A percentile compares a stretch with the other conserved stretches of the same genome.
Evolutionary conservation across 176 grass and related monocot genomes (phyloP).

Genomic region (Zoysia pacifica): DNA sequence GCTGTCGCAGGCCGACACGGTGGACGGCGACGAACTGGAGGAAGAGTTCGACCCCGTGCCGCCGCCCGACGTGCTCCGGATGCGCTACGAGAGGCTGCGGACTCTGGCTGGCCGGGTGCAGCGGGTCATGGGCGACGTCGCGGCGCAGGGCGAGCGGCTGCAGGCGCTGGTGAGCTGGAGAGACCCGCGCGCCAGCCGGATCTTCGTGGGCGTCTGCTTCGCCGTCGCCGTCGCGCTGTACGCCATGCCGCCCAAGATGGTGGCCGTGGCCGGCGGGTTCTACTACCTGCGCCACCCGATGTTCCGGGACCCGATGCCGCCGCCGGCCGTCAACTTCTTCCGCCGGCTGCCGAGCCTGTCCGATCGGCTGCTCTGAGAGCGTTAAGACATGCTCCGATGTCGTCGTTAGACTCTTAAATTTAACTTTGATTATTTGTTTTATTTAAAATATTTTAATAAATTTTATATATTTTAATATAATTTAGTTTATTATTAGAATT

Average conservation of each 20-base stretch:
- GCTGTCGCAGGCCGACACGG: slow-evolving; percentile 93
- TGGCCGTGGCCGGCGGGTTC: slow-evolving; percentile 89
- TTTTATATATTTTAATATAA: too few species aligned
- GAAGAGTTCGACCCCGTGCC: slow-evolving; percentile 95
- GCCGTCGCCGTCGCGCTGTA: slow-evolving; percentile 70
- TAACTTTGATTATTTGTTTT: too few species aligned
- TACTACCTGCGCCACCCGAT: slow-evolving; percentile 96
- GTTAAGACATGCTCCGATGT: too few species aligned
- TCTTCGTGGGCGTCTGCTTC: slow-evolving; percentile 91
- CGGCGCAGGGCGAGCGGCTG: slow-evolving; percentile 92
- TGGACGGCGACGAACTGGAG: slow-evolving; percentile 86
- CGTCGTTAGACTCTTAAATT: too few species aligned
- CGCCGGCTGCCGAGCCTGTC: slow-evolving; percentile 90
- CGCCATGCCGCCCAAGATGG: slow-evolving; percentile 90
- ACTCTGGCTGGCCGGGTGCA: slow-evolving; percentile 80
- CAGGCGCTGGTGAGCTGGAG: slow-evolving; percentile 98
- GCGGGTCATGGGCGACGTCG: slow-evolving; percentile 88
- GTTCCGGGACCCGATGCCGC: slow-evolving; percentile 95
- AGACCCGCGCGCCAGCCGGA: slow-evolving; percentile 85
- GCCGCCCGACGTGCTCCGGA: slow-evolving; percentile 47
- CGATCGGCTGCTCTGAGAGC: slow-evolving; percentile 53
- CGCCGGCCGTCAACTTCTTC: slow-evolving; percentile 89
- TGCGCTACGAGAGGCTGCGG: slow-evolving; percentile 73
- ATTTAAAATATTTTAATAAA: too few species aligned
- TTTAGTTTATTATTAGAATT: too few species aligned